Percentiles rank a stretch among this genome's conserved stretches.
phyloP scores from a whole-genome alignment of 306 rosid genomes.

The Corylus americana region DNA sequence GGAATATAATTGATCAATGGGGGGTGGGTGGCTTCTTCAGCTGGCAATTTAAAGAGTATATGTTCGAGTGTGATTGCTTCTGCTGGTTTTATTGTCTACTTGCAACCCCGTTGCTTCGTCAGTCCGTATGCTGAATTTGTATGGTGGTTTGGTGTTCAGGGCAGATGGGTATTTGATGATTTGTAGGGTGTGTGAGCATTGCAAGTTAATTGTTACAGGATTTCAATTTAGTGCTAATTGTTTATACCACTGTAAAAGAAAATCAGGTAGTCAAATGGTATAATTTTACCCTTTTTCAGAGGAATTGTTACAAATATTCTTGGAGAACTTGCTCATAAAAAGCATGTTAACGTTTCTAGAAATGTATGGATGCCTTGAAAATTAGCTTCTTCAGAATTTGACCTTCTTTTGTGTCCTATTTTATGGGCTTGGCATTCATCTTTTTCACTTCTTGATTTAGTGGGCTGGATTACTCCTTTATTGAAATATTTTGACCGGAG shows the following conservation, averaged over 20 bases:
- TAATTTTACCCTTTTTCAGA: constrained; percentile 1
- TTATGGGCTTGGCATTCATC: neutral
- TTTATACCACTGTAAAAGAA: constrained; percentile 51
- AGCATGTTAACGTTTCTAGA: neutral
- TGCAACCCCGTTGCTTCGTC: constrained; percentile 35
- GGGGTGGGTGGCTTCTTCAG: constrained; percentile 37
- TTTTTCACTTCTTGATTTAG: neutral
- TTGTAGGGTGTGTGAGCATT: constrained; percentile 39
- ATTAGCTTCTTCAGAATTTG: neutral
- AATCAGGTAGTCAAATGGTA: constrained; percentile 33
- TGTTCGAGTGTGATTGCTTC: constrained; percentile 38
- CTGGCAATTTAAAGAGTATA: constrained; percentile 22
- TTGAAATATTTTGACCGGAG: too few relatives aligned
- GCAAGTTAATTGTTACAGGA: constrained; percentile 30
- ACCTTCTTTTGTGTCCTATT: neutral
- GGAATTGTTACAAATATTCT: neutral
- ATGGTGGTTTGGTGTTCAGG: constrained; percentile 40
- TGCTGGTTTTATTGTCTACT: constrained; percentile 27
- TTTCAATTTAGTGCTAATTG: constrained; percentile 48
- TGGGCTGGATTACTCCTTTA: too few relatives aligned
- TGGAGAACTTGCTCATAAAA: neutral
- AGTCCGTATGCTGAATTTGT: constrained; percentile 32
- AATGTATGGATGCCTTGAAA: neutral
- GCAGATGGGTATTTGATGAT: constrained; percentile 41
- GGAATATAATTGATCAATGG: constrained; percentile 27